Evolutionary conservation across 2,329 filamentous ascomycete genomes (phyloP), one percentile per base, ranked within the genome.

Genomic region (Ambrosiella beaveri): DNA sequence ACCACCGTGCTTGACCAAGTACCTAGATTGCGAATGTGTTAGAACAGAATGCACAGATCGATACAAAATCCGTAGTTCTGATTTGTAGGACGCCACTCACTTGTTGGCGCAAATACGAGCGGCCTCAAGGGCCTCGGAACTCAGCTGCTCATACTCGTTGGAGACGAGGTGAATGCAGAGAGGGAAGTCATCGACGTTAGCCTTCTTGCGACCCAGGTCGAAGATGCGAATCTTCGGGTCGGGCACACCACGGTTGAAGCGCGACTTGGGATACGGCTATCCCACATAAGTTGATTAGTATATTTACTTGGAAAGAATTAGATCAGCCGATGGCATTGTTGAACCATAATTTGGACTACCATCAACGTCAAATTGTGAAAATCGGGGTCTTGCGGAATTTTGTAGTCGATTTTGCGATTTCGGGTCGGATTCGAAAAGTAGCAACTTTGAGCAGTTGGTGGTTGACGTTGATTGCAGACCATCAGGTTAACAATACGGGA

Each of bases 101-200:
- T 97, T 97, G 88, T 98, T 98, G 86, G 90, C 90, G 82, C 91
- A 97, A 74, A 98, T 98, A 85, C 93, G 93, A 75, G 93, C 93
- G 74, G 93, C 93, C 80, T 98, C 93, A 70, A 98, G 89, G 73
- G 93, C 93, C 81, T 98, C 93, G 69, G 93, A 97, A 74, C 88
- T 95, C 80, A 98, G 80, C 84, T 98, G 93, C 81, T 98, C 93
- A 80, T 95, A 96, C 81, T 98, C 93, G 84, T 98, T 97, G 81
- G 91, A 97, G 72, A 97, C 91, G 73, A 98, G 81, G 84, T 98
- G 93, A 71, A 97, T 85, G 82, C 93, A 95, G 71, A 91, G 87
- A 72, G 93, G 93, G 85, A 98, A 98, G 76, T 98, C 93, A 76
- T 98, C 93, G 76, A 97, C 93, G 75, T 85, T 89, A 70, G 93